Percentiles rank a stretch among this genome's conserved stretches.
phyloP scores from a whole-genome alignment of 2,329 filamentous ascomycete genomes.

The Chaetomium olivaceum region DNA sequence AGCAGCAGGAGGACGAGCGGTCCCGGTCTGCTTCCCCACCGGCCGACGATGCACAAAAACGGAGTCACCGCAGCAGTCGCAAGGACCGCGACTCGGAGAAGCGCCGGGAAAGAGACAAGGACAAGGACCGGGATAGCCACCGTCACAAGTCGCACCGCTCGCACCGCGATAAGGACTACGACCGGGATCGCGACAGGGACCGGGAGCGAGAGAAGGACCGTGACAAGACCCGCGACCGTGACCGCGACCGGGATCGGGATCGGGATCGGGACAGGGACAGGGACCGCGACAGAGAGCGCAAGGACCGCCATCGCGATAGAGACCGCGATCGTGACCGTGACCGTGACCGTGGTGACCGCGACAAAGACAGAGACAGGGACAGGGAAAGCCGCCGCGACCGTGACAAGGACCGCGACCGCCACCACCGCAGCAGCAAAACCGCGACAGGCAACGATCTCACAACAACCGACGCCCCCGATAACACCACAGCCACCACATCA shows the following conservation, averaged over 20 bases:
- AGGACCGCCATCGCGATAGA: conserved; percentile 19
- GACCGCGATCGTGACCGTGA: conserved; percentile 21
- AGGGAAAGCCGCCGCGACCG: conserved; percentile 19
- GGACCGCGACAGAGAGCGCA: conserved; percentile 41
- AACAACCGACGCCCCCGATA: neutral
- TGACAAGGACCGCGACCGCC: conserved; percentile 42
- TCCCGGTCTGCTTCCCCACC: conserved; percentile 66
- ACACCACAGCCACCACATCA: neutral
- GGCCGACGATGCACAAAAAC: conserved; percentile 50
- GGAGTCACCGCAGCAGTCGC: conserved; percentile 60
- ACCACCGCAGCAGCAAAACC: conserved; percentile 40
- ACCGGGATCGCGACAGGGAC: conserved; percentile 39
- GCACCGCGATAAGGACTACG: conserved; percentile 42
- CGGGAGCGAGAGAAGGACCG: conserved; percentile 46
- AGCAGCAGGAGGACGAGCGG: conserved; percentile 45
- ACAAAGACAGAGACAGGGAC: conserved; percentile 39
- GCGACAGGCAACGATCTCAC: neutral
- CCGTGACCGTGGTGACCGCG: conserved; percentile 24
- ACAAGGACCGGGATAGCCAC: conserved; percentile 47
- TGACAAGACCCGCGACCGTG: conserved; percentile 40
- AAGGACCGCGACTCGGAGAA: conserved; percentile 44
- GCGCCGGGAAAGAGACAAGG: conserved; percentile 45
- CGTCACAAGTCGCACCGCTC: conserved; percentile 37
- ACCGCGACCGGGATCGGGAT: conserved; percentile 36
- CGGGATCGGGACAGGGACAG: conserved; percentile 45